Base-by-base conservation (phyloP, 768 basidiomycete species). In the Tylopilus vinaceipallidus region DNA sequence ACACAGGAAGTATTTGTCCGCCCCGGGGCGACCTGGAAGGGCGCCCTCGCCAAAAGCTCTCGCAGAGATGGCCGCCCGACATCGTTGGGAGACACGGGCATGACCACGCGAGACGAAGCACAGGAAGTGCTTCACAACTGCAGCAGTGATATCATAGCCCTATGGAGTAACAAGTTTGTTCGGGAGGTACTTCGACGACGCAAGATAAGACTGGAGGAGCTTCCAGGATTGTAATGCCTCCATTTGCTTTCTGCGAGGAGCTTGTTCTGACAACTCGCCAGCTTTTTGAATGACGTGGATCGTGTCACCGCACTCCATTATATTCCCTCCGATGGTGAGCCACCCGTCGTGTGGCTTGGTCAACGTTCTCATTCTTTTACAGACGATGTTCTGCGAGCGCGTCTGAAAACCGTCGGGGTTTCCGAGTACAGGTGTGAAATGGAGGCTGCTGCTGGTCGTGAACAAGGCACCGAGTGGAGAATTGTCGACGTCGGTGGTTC, bases 361-460 rank as follows among this genome's bases (percentile, higher is more conserved):
- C 9, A 22, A 16, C 26, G 10, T n/a, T 33, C 45, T 61, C 46
- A 66, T 27, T 27, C 53, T n/a, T 2, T 14, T 1, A 26, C 48
- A 76, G 79, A 81, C 50, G 79, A 80, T 50, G 78, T 80, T 23
- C 63, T 80, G 39, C 72, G 67, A 47, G 79, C 79, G 8, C 73
- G 79, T 22, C 64, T 80, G 29, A 81, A 81, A 62, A 80, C 79
- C 0, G 84, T 91, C 30, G 88, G 88, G 9, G 87, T 89, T 8
- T 83, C 84, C 3, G 88, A 91, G 65, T 88, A 91, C 69, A 83
- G 78, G 65, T 91, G 89, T 55, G 82, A 88, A 70, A 88, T 91
- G 84, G 88, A 78, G 58, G 77, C 83, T 9, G 74, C 71, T 6
- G 72, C 71, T 23, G 71, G 78, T 19, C 69, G 73, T 27, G 78